Evolutionary conservation across 805 yeast genomes (phyloP).

Genomic region (Myxozyma melibiosi): DNA sequence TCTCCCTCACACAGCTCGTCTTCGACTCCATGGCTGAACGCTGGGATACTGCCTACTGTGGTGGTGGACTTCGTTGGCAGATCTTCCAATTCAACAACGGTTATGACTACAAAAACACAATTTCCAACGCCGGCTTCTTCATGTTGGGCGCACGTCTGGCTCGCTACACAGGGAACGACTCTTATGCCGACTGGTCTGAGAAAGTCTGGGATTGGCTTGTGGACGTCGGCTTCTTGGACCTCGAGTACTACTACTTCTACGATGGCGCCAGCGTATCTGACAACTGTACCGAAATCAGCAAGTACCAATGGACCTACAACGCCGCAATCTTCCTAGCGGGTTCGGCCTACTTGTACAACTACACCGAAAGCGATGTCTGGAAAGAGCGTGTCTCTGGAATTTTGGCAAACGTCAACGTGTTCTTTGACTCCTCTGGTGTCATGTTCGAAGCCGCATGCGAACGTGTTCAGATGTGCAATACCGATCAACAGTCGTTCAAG

Average conservation of each 20-base stretch:
- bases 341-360: slow-evolving; percentile 75
- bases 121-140: slow-evolving; percentile 80
- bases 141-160: slow-evolving; percentile 81
- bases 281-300: slow-evolving; percentile 64
- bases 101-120: slow-evolving; percentile 87
- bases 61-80: slow-evolving; percentile 96
- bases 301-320: slow-evolving; percentile 82
- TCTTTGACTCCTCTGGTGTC: slow-evolving; percentile 49
- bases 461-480: slow-evolving; percentile 62
- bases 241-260: slow-evolving; percentile 45
- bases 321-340: slow-evolving; percentile 80
- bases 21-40: slow-evolving; percentile 87
- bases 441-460: slow-evolving; percentile 89
- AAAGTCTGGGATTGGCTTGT: slow-evolving; percentile 74
- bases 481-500: slow-evolving; percentile 90
- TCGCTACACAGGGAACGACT: slow-evolving; percentile 70
- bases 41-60: slow-evolving; percentile 77
- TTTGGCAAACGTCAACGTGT: slow-evolving; percentile 57
- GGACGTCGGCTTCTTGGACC: slow-evolving; percentile 49
- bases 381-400: slow-evolving; percentile 57
- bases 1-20: slow-evolving; percentile 81
- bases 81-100: slow-evolving; percentile 94
- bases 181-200: slow-evolving; percentile 72
- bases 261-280: slow-evolving; percentile 52
- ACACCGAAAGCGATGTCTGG: slow-evolving; percentile 71